phyloP scores from a whole-genome alignment of 2,329 filamentous ascomycete genomes.

The Shiraia bambusicola region DNA sequence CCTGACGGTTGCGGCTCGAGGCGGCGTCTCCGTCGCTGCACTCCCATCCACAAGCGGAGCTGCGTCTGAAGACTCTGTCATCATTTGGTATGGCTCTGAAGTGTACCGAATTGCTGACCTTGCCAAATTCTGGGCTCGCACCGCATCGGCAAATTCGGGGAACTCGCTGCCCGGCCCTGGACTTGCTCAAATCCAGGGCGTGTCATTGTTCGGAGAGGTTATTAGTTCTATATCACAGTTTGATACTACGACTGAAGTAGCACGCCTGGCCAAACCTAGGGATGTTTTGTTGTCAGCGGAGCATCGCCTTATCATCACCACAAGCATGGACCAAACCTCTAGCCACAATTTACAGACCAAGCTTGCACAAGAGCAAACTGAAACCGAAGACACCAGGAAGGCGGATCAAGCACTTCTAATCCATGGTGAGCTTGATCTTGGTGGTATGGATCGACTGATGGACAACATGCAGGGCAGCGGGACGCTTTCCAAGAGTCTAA shows the following conservation, averaged over 20 bases:
- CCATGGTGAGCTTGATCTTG: conserved; percentile 50
- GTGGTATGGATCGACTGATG: conserved; percentile 51
- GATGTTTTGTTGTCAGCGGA: conserved; percentile 49
- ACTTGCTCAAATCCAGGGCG: conserved; percentile 45
- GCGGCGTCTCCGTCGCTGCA: conserved; percentile 47
- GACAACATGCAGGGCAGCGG: conserved; percentile 37
- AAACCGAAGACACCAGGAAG: conserved; percentile 30
- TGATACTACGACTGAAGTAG: conserved; percentile 40
- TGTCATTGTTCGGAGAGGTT: conserved; percentile 46
- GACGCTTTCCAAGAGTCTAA: conserved; percentile 24
- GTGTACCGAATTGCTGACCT: conserved; percentile 50
- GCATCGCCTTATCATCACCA: conserved; percentile 48
- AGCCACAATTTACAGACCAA: conserved; percentile 32
- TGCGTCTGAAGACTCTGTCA: conserved; percentile 46
- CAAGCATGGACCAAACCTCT: conserved; percentile 35
- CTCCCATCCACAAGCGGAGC: conserved; percentile 33
- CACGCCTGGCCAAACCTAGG: conserved; percentile 48
- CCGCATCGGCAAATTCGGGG: conserved; percentile 35
- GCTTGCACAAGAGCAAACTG: conserved; percentile 31
- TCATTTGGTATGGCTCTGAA: conserved; percentile 51
- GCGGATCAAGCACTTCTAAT: conserved; percentile 49
- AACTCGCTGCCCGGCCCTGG: conserved; percentile 45
- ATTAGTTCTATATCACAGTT: conserved; percentile 50
- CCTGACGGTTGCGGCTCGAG: conserved; percentile 36
- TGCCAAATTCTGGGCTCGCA: conserved; percentile 49